Base-by-base conservation (phyloP, 192 early-diverging fungal genomes). In the Lobosporangium transversale region DNA sequence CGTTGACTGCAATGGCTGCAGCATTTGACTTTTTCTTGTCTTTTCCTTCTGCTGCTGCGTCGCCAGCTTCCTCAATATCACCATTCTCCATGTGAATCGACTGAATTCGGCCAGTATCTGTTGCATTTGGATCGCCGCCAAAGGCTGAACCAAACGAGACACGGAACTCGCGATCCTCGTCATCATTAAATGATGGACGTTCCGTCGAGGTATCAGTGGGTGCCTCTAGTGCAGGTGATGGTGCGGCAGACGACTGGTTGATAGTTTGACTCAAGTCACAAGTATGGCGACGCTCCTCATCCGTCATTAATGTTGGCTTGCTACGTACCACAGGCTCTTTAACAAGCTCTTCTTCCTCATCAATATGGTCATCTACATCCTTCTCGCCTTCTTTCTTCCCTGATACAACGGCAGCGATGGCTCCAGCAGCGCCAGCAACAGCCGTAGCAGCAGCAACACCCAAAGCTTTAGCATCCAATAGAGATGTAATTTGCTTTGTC, bases 71-170 rank as follows among this genome's bases (percentile, higher is more conserved):
- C 14, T 7, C 37, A 40, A 40, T n/a, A 9, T 1, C 15, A 8
- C 35, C 21, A 23, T 54, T 65, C 7, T 75, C 56, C 21, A 27
- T 26, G 43, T 67, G 45, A 37, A 76, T 24, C 4, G 73, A 57
- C 18, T 43, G 64, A 37, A 76, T 76, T 36, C 59, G 44, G 30
- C 71, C 71, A 30, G 71, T 75, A 15, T 75, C 57, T 7, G 42
- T 62, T 4, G 56, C 73, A 15, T 30, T 49, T 9, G 42, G 31
- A 20, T 61, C 52, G 6, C 65, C 43, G 23, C 73, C 73, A 26
- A 76, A 76, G 2, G 73, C 73, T 7, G 73, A 76, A 21, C 73
- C 73, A 36, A 76, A 56, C 1, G 64, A 76, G 0, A 67, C 73
- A 26, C 53, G 30, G 35, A 45, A 44, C 23, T 71, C 69, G 7